Conservation (phyloP, 352 stramenopile species). For the Pythium phragmitis region DNA sequence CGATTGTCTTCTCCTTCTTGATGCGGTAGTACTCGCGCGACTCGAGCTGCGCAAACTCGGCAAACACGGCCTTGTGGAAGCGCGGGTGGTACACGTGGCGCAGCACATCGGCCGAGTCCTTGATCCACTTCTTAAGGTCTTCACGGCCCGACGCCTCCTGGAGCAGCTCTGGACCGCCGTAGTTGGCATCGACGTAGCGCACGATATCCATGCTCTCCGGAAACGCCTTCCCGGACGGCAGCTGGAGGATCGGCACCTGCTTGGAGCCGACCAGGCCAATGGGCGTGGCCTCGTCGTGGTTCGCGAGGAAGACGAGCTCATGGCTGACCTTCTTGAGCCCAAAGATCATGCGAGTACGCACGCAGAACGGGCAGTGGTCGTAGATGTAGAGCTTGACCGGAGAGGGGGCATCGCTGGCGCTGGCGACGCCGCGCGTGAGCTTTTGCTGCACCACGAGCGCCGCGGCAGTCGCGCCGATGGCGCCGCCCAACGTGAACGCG, state of each 20-base stretch:
- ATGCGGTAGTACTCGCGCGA: conserved; percentile 54
- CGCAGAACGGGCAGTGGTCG: conserved; percentile 60
- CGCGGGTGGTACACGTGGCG: conserved; percentile 43
- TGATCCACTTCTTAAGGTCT: conserved; percentile 47
- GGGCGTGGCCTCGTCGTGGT: conserved; percentile 45
- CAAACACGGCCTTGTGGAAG: conserved; percentile 39
- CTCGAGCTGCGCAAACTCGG: conserved; percentile 44
- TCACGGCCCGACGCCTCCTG: conserved; percentile 29
- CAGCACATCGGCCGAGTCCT: conserved; percentile 31
- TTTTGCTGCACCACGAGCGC: conserved; percentile 25
- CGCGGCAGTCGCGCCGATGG: conserved; percentile 40
- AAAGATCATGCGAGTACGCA: conserved; percentile 50
- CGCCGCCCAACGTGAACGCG: conserved; percentile 44
- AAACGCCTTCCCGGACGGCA: conserved; percentile 32
- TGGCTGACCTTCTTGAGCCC: conserved; percentile 45
- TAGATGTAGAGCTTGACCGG: conserved; percentile 53
- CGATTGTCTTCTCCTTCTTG: conserved; percentile 55
- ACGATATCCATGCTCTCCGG: conserved; percentile 51
- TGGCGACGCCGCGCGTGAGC: conserved; percentile 4
- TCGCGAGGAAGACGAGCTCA: conserved; percentile 40
- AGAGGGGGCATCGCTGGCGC: neutral
- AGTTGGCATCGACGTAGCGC: conserved; percentile 40
- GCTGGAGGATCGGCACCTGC: conserved; percentile 34
- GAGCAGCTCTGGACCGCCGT: conserved; percentile 34
- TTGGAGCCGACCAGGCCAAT: conserved; percentile 36